Evolutionary conservation across 1,284 basidiomycete species (phyloP).

Genomic region (Microbotryum intermedium): DNA sequence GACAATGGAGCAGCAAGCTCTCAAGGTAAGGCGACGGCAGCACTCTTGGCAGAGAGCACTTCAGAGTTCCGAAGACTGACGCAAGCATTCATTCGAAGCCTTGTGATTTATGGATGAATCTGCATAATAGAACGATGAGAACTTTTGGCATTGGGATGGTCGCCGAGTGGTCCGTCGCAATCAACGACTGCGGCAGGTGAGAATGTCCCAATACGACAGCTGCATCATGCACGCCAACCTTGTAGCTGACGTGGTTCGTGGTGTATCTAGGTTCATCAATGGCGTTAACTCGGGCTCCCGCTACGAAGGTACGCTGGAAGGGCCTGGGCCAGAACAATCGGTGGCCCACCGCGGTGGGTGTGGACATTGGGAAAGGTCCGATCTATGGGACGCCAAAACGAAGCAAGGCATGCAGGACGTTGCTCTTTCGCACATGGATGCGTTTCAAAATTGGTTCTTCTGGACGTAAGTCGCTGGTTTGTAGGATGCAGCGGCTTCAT

Average conservation of each 20-base stretch:
- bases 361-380: constrained; percentile 46
- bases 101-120: constrained; percentile 26
- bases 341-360: constrained; percentile 2
- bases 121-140: constrained; percentile 20
- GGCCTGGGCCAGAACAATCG: background rate
- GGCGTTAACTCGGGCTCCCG: constrained; percentile 20
- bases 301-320: constrained; percentile 20
- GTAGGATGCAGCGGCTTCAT: background rate
- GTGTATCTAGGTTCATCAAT: constrained; percentile 51
- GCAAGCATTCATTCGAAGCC: constrained; percentile 5
- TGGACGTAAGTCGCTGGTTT: background rate
- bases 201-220: constrained; percentile 50
- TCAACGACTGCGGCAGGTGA: constrained; percentile 26
- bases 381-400: constrained; percentile 51
- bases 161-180: constrained; percentile 34
- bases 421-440: constrained; percentile 70
- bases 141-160: constrained; percentile 35
- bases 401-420: constrained; percentile 59
- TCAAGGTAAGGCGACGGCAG: background rate
- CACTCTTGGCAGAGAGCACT: background rate
- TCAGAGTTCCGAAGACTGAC: background rate
- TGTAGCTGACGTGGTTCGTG: constrained; percentile 5
- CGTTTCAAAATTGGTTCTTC: constrained; percentile 11
- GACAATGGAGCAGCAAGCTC: constrained; percentile 1
- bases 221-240: constrained; percentile 33